Conservation (phyloP, 2,329 filamentous ascomycete genomes). For the Xylaria sp. region DNA sequence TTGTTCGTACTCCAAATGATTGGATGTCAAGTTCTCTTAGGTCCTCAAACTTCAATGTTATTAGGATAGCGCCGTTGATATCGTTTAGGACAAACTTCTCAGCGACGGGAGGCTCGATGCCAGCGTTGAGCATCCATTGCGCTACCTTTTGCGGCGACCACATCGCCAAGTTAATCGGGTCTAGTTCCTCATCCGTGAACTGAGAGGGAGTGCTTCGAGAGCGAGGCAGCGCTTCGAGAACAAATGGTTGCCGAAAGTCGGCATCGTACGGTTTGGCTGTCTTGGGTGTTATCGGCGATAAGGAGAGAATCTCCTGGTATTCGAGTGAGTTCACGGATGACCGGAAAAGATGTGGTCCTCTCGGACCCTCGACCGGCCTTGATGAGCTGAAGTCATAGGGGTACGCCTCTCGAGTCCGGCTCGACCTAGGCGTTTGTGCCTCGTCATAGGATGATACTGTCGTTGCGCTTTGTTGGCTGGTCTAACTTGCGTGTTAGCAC, state of each 20-base stretch:
- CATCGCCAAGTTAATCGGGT: conserved; percentile 67
- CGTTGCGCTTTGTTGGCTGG: conserved; percentile 79
- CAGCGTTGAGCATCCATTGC: conserved; percentile 86
- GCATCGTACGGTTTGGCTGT: conserved; percentile 56
- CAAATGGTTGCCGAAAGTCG: conserved; percentile 53
- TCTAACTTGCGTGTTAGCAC: conserved; percentile 56
- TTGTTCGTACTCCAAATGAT: conserved; percentile 83
- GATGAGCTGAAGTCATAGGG: conserved; percentile 68
- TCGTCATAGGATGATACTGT: conserved; percentile 91
- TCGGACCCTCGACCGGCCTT: conserved; percentile 80
- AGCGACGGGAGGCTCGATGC: conserved; percentile 80
- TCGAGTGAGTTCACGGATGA: conserved; percentile 67
- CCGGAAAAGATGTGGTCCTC: conserved; percentile 88
- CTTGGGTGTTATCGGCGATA: conserved; percentile 80
- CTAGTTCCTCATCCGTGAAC: conserved; percentile 67
- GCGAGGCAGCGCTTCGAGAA: conserved; percentile 54
- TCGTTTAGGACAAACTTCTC: conserved; percentile 92
- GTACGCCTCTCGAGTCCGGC: conserved; percentile 69
- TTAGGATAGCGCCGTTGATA: conserved; percentile 86
- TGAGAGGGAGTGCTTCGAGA: conserved; percentile 59
- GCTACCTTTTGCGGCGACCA: conserved; percentile 84
- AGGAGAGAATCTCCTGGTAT: conserved; percentile 67
- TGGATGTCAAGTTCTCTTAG: conserved; percentile 82
- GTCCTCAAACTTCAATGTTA: conserved; percentile 92
- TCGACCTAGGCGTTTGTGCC: conserved; percentile 78